phyloP scores from a whole-genome alignment of 148 eudicot species.

The Nepenthes mirabilis region DNA sequence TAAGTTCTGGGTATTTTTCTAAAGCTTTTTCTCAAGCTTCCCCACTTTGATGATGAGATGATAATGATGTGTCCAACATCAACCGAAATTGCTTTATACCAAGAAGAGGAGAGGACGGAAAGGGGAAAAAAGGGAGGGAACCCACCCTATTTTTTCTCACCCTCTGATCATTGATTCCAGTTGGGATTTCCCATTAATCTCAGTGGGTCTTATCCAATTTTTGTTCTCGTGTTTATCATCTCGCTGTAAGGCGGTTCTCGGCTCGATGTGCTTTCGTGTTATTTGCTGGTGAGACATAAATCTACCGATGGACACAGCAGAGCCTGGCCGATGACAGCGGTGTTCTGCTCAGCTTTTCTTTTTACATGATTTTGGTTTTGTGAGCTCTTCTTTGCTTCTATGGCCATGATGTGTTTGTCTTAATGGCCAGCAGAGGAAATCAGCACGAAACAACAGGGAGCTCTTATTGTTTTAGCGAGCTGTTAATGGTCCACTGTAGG shows the following conservation, averaged over 20 bases:
- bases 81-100: slow-evolving; percentile 23
- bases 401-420: slow-evolving; percentile 17
- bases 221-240: background rate
- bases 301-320: slow-evolving; percentile 21
- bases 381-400: slow-evolving; percentile 6
- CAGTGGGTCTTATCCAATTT: slow-evolving; percentile 36
- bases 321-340: slow-evolving; percentile 22
- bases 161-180: slow-evolving; percentile 59
- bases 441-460: slow-evolving; percentile 8
- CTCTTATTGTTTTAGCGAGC: too few relatives aligned
- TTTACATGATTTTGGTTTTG: slow-evolving; percentile 6
- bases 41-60: slow-evolving; percentile 55
- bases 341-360: slow-evolving; percentile 11
- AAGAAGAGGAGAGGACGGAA: slow-evolving; percentile 4
- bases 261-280: slow-evolving; percentile 20
- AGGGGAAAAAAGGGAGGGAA: slow-evolving; percentile 2
- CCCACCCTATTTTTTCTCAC: slow-evolving; percentile 10
- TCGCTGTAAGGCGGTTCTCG: slow-evolving; percentile 4
- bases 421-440: slow-evolving; percentile 9
- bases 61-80: slow-evolving; percentile 38
- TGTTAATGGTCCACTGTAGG: slow-evolving; percentile 1
- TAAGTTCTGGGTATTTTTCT: too few relatives aligned
- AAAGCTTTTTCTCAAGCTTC: background rate
- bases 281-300: slow-evolving; percentile 5
- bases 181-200: slow-evolving; percentile 34